Evolutionary conservation across 352 stramenopile species (phyloP).

Genomic region (Globisporangium yorkense): DNA sequence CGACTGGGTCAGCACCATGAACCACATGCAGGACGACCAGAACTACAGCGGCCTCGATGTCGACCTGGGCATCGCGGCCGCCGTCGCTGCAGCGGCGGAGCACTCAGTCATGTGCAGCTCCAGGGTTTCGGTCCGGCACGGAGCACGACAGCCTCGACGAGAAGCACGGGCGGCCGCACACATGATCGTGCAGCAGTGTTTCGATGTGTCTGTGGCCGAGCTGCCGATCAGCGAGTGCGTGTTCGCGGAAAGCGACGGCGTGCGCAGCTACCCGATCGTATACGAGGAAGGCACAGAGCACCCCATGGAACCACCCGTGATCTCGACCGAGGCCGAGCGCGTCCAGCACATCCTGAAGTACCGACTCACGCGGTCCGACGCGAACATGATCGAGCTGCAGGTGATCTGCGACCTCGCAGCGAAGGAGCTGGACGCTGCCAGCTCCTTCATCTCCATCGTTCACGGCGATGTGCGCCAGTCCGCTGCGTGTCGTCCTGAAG

Average conservation of each 20-base stretch:
- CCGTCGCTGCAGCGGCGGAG: too few species aligned
- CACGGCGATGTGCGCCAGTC: constrained; percentile 22
- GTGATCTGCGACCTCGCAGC: constrained; percentile 47
- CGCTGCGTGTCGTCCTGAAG: constrained; percentile 10
- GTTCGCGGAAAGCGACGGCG: constrained; percentile 38
- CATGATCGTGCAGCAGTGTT: constrained; percentile 56
- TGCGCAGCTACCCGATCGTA: constrained; percentile 33
- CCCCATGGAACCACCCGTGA: constrained; percentile 13
- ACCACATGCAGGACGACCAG: constrained; percentile 10
- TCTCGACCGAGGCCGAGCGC: constrained; percentile 24
- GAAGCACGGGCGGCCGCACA: constrained; percentile 24
- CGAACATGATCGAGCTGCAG: constrained; percentile 32
- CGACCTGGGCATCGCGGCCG: constrained; percentile 4
- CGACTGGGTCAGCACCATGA: constrained; percentile 25
- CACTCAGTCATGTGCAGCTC: too few species aligned
- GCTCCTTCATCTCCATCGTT: constrained; percentile 31
- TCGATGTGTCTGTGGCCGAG: constrained; percentile 39
- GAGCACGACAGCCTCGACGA: neutral
- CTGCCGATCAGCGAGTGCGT: constrained; percentile 31
- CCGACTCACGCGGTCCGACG: constrained; percentile 22
- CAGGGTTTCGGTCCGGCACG: neutral
- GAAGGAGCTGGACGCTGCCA: constrained; percentile 36
- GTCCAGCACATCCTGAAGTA: constrained; percentile 10
- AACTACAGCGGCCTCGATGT: constrained; percentile 6
- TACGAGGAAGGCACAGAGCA: constrained; percentile 37